Percentiles rank a stretch among this genome's conserved stretches.
These are phyloP conservation scores for Ustilago trichophora DNA, from an alignment of 1,284 basidiomycete genomes.

Conservation along the genomic window DNA sequence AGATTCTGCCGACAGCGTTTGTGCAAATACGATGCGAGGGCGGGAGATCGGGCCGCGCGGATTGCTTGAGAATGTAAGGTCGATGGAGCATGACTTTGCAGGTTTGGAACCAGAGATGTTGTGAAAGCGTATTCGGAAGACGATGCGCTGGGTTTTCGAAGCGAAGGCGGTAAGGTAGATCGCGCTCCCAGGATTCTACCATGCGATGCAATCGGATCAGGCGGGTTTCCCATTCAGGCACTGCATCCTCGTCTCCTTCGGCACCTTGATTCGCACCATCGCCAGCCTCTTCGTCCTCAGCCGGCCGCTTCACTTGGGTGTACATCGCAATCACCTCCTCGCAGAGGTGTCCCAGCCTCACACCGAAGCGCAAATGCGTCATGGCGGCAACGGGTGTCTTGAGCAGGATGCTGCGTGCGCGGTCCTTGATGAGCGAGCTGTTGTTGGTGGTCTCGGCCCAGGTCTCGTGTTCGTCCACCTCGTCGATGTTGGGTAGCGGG, in stretches of 20 bases:
- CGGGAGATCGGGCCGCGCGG: constrained; percentile 33
- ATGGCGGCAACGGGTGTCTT: constrained; percentile 42
- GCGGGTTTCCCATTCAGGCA: constrained; percentile 34
- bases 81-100: constrained; percentile 49
- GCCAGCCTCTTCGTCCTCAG: constrained; percentile 10
- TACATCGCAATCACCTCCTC: constrained; percentile 52
- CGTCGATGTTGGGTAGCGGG: constrained; percentile 46
- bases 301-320: constrained; percentile 30
- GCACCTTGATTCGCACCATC: neutral
- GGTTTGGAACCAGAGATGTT: constrained; percentile 46
- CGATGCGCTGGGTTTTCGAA: constrained; percentile 35
- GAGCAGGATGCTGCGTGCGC: constrained; percentile 29
- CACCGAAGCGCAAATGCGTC: constrained; percentile 33
- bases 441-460: constrained; percentile 50
- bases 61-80: constrained; percentile 52
- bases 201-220: constrained; percentile 22
- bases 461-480: constrained; percentile 43
- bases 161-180: constrained; percentile 30
- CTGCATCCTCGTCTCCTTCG: neutral
- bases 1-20: constrained; percentile 43
- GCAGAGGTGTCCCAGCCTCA: constrained; percentile 34
- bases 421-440: constrained; percentile 39
- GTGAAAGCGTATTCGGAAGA: constrained; percentile 40
- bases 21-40: constrained; percentile 52
- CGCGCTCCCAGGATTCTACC: constrained; percentile 32